Conservation (phyloP, 2,329 filamentous ascomycete genomes). For the Penicillium sp. region DNA sequence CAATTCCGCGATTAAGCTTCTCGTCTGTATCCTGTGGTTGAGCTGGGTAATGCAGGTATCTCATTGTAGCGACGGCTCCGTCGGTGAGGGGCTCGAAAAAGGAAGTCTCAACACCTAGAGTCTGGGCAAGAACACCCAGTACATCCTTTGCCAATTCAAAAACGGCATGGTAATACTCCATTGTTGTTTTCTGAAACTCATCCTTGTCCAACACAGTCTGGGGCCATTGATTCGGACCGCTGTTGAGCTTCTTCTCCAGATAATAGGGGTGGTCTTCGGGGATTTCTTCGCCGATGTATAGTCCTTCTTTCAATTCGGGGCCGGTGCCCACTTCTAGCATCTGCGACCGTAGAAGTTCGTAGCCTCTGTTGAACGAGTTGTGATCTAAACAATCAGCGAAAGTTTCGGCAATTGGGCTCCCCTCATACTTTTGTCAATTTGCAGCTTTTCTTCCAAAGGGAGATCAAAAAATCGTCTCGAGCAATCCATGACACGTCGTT, state of each 20-base stretch:
- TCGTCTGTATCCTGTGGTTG: constrained; percentile 41
- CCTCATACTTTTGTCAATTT: constrained; percentile 33
- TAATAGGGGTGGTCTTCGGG: constrained; percentile 41
- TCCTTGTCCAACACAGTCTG: constrained; percentile 18
- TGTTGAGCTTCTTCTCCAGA: constrained; percentile 40
- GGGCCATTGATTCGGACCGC: constrained; percentile 47
- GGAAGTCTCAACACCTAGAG: constrained; percentile 38
- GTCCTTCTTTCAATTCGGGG: constrained; percentile 48
- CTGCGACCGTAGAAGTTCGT: constrained; percentile 46
- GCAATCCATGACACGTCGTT: constrained; percentile 40
- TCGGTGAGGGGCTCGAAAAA: constrained; percentile 41
- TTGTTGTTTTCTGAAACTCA: constrained; percentile 41
- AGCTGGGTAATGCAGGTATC: constrained; percentile 46
- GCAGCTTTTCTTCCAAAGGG: constrained; percentile 44
- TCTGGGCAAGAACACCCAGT: constrained; percentile 43
- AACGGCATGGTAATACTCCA: constrained; percentile 45
- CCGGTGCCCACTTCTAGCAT: constrained; percentile 45
- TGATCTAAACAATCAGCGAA: constrained; percentile 25
- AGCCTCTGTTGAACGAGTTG: constrained; percentile 47
- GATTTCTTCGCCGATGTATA: constrained; percentile 47
- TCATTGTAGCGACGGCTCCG: constrained; percentile 44
- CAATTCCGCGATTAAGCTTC: constrained; percentile 41
- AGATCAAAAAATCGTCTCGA: constrained; percentile 46
- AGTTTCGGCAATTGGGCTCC: not conserved
- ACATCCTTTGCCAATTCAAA: constrained; percentile 44